These are phyloP conservation scores for Globisporangium barbulae DNA, from an alignment of 352 stramenopile species.

Conservation along the genomic window DNA sequence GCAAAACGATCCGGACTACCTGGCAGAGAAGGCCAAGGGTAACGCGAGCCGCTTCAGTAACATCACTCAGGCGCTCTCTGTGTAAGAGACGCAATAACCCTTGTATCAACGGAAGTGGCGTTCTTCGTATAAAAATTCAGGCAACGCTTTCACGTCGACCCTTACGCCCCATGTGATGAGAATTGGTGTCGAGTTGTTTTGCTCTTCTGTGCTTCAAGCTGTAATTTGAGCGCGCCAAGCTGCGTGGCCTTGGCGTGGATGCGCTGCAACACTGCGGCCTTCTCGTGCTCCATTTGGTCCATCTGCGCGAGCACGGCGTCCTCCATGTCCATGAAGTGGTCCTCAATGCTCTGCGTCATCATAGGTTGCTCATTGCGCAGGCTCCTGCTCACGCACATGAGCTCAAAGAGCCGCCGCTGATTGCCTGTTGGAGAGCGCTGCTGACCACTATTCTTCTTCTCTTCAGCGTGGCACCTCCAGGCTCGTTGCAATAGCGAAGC, in stretches of 20 bases:
- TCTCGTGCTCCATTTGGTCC: conserved; percentile 15
- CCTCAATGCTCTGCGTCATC: conserved; percentile 10
- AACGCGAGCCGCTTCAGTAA: conserved; percentile 50
- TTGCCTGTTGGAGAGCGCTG: not conserved
- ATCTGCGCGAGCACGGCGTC: conserved; percentile 9
- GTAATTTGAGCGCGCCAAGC: conserved; percentile 6
- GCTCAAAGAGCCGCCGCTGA: conserved; percentile 4
- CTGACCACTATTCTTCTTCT: not conserved
- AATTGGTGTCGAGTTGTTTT: not conserved
- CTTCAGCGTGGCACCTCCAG: conserved; percentile 20
- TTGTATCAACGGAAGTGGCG: not conserved
- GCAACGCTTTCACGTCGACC: not conserved
- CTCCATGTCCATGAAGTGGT: conserved; percentile 15
- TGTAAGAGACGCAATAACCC: conserved; percentile 21
- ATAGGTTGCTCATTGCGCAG: conserved; percentile 3
- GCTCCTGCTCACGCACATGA: conserved; percentile 6
- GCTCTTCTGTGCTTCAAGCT: conserved; percentile 8
- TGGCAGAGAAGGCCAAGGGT: conserved; percentile 20
- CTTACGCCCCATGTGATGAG: not conserved
- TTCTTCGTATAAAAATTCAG: not conserved
- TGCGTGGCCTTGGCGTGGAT: conserved; percentile 12
- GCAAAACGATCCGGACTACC: conserved; percentile 49
- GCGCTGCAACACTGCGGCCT: conserved; percentile 5
- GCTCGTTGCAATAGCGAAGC: conserved; percentile 42
- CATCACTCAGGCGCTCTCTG: conserved; percentile 44